Percentiles rank a stretch among this genome's conserved stretches.
Evolutionary conservation across 306 rosid genomes (phyloP).

Genomic region (apple (Malus domestica)): ASM211411v1 NC_041798.1:22460501-22461000

Average conservation of each 20-base stretch:
- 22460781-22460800: not conserved
- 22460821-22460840: conserved; percentile 48
- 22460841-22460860: conserved; percentile 57
- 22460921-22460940: conserved; percentile 46
- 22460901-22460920: conserved; percentile 26
- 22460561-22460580: not conserved
- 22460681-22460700: not conserved
- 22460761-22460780: not conserved
- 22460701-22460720: not conserved
- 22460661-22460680: not conserved
- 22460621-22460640: not conserved
- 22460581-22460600: not conserved
- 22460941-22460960: conserved; percentile 44
- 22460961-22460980: conserved; percentile 29
- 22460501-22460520: conserved; percentile 32
- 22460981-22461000: conserved; percentile 51
- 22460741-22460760: not conserved
- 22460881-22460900: conserved; percentile 21
- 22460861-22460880: conserved; percentile 39
- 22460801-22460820: not conserved
- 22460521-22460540: not conserved
- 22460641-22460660: not conserved
- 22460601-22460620: not conserved
- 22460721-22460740: not conserved
- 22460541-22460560: not conserved